phyloP scores from a whole-genome alignment of 805 yeast species.

The Limtongia smithiae region DNA sequence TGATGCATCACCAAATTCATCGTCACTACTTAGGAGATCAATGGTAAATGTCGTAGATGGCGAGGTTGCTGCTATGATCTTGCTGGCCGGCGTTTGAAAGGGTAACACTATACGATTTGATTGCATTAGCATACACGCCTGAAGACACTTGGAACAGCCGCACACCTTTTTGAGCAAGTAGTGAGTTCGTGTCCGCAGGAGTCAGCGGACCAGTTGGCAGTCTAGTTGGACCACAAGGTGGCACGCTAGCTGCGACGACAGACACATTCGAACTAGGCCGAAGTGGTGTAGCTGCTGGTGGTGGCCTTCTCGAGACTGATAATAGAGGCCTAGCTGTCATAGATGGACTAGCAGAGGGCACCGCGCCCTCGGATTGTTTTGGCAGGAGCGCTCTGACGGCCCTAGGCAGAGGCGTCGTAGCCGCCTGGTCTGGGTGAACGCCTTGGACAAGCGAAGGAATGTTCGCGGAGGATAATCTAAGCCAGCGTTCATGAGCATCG shows the following conservation, averaged over 20 bases:
- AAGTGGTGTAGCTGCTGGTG: neutral
- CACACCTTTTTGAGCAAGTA: too few relatives aligned
- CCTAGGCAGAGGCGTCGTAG: constrained; percentile 2
- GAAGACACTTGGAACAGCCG: too few relatives aligned
- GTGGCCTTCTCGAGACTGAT: neutral
- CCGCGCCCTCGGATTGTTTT: constrained; percentile 7
- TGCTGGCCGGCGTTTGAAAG: constrained; percentile 2
- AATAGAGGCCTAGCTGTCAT: constrained; percentile 8
- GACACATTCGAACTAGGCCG: neutral
- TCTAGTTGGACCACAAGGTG: too few relatives aligned
- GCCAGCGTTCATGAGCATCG: constrained; percentile 16
- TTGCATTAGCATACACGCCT: too few relatives aligned
- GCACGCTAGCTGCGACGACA: too few relatives aligned
- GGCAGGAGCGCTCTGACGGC: constrained; percentile 3
- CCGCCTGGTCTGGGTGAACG: neutral
- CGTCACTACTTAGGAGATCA: constrained; percentile 23
- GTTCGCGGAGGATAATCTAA: constrained; percentile 6
- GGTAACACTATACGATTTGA: neutral
- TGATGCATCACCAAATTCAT: neutral
- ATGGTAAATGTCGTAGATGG: constrained; percentile 14
- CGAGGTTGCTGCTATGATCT: neutral
- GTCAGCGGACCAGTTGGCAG: too few relatives aligned
- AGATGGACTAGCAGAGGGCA: neutral
- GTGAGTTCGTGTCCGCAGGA: neutral
- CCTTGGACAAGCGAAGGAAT: constrained; percentile 2